A percentile compares a stretch with the other conserved stretches of the same genome.
phyloP scores from a whole-genome alignment of 371 early-diverging fungal genomes.

The Rhizopus stolonifer region DNA sequence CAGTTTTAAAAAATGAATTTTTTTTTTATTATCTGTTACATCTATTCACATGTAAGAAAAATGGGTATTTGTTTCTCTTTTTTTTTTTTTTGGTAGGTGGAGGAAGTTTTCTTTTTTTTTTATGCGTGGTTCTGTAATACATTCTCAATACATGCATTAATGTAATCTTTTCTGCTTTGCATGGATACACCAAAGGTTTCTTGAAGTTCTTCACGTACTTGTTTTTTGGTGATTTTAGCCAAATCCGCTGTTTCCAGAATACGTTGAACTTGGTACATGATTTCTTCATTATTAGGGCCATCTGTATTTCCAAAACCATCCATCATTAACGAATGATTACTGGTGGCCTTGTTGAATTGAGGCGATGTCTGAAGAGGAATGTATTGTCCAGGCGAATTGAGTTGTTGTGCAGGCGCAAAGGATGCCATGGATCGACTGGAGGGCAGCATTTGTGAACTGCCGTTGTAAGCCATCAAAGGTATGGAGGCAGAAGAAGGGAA shows the following conservation, averaged over 20 bases:
- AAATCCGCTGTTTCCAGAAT: slow-evolving; percentile 78
- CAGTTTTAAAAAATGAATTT: not conserved
- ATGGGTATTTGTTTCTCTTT: not conserved
- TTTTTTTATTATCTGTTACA: slow-evolving; percentile 1
- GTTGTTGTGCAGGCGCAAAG: slow-evolving; percentile 19
- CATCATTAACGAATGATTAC: slow-evolving; percentile 36
- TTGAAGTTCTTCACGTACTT: slow-evolving; percentile 52
- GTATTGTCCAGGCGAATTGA: slow-evolving; percentile 22
- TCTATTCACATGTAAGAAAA: not conserved
- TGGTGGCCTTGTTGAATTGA: slow-evolving; percentile 23
- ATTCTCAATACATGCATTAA: slow-evolving; percentile 51
- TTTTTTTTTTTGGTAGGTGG: not conserved
- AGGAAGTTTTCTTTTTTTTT: too few relatives aligned
- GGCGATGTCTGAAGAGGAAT: slow-evolving; percentile 26
- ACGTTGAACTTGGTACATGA: slow-evolving; percentile 71
- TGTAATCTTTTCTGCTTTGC: slow-evolving; percentile 55
- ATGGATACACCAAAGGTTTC: slow-evolving; percentile 45
- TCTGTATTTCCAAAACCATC: slow-evolving; percentile 27
- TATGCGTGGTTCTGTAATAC: slow-evolving; percentile 40
- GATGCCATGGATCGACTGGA: slow-evolving; percentile 23
- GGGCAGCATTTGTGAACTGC: slow-evolving; percentile 20
- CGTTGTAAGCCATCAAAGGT: slow-evolving; percentile 37
- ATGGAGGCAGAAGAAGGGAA: slow-evolving; percentile 36
- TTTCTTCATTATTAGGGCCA: slow-evolving; percentile 70
- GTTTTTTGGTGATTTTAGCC: slow-evolving; percentile 84